Conservation (phyloP, 495 filamentous ascomycete species). For the Neurospora sp. region DNA sequence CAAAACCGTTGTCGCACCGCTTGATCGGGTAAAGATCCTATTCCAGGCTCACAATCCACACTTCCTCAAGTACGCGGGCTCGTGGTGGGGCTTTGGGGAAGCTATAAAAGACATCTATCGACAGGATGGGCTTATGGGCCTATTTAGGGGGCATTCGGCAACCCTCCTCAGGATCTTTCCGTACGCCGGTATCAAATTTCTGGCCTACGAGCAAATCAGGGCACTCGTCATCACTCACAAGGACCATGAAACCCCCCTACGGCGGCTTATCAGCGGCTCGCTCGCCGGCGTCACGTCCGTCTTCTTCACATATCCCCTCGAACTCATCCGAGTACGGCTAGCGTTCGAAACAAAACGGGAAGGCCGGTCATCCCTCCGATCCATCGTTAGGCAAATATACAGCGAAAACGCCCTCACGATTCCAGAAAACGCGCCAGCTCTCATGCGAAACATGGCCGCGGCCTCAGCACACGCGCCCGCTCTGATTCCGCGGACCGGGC, state of each 20-base stretch:
- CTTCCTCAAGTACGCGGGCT: slow-evolving; percentile 83
- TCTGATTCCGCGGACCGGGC: slow-evolving; percentile 51
- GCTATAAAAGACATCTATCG: slow-evolving; percentile 78
- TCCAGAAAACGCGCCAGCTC: slow-evolving; percentile 10
- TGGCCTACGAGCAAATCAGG: slow-evolving; percentile 93
- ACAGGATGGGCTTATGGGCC: slow-evolving; percentile 59
- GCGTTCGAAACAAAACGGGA: slow-evolving; percentile 82
- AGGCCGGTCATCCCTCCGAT: slow-evolving; percentile 51
- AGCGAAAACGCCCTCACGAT: slow-evolving; percentile 43
- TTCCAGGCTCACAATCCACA: slow-evolving; percentile 94
- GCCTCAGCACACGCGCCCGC: slow-evolving; percentile 20
- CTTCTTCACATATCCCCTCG: slow-evolving; percentile 90
- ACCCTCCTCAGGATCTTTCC: slow-evolving; percentile 93
- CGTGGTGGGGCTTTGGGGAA: slow-evolving; percentile 65
- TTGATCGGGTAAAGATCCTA: slow-evolving; percentile 97
- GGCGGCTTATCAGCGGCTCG: slow-evolving; percentile 68
- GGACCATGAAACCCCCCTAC: slow-evolving; percentile 68
- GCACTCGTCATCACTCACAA: slow-evolving; percentile 56
- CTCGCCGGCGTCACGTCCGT: slow-evolving; percentile 82
- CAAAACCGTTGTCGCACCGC: slow-evolving; percentile 90
- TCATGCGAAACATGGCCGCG: slow-evolving; percentile 8
- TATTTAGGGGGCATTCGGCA: slow-evolving; percentile 89
- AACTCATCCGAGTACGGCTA: slow-evolving; percentile 83
- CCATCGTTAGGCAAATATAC: slow-evolving; percentile 78
- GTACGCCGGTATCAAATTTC: slow-evolving; percentile 94